A percentile compares a stretch with the other conserved stretches of the same genome.
Conservation (phyloP, 257 asterid genomes). For the Verbascum thapsus region DNA sequence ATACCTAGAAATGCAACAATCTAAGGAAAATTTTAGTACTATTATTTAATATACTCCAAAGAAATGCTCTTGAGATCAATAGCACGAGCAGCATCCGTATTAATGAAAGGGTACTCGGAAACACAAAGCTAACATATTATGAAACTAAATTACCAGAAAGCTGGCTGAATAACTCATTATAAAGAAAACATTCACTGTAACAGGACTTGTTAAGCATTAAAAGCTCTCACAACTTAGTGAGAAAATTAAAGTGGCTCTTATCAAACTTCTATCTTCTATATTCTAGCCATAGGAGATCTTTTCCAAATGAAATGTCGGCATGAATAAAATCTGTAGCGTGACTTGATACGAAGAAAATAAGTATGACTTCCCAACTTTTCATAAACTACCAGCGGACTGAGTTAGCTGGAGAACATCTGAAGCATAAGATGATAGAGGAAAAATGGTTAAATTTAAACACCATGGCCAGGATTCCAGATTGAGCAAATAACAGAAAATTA, state of each 20-base stretch:
- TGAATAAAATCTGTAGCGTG: too few relatives aligned
- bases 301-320: too few relatives aligned
- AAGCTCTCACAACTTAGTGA: neutral
- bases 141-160: slow-evolving; percentile 1
- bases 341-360: too few relatives aligned
- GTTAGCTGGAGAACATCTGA: too few relatives aligned
- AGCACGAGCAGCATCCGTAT: slow-evolving; percentile 4
- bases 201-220: neutral
- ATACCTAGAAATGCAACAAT: slow-evolving; percentile 93
- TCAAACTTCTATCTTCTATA: neutral
- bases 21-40: slow-evolving; percentile 52
- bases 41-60: slow-evolving; percentile 10
- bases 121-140: neutral
- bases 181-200: neutral
- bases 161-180: slow-evolving; percentile 1
- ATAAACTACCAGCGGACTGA: too few relatives aligned
- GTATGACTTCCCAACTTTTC: too few relatives aligned
- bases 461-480: too few relatives aligned
- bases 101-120: slow-evolving; percentile 7
- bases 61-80: slow-evolving; percentile 16
- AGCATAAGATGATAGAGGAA: too few relatives aligned
- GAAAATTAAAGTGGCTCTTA: neutral
- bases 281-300: neutral
- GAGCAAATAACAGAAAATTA: too few relatives aligned
- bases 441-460: too few relatives aligned